These are phyloP conservation scores for Nicotiana undulata DNA, from an alignment of 257 asterid species.

Conservation along the genomic window DNA sequence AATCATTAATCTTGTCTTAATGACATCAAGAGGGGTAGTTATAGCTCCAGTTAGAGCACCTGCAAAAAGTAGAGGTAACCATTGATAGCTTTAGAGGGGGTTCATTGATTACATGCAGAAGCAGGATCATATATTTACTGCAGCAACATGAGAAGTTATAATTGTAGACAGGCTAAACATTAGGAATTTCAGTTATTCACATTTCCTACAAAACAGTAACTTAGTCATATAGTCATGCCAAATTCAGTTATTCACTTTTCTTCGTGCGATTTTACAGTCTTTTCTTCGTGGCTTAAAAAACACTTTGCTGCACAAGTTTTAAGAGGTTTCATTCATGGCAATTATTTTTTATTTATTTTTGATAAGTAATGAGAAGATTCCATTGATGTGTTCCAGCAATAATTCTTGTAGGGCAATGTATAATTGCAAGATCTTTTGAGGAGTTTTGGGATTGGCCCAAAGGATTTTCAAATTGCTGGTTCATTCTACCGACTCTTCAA, in stretches of 20 bases:
- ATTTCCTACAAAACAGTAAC: background rate
- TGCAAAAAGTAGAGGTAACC: slow-evolving; percentile 10
- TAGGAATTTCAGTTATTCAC: background rate
- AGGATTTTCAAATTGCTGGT: background rate
- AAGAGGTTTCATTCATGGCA: background rate
- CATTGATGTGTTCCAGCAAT: background rate
- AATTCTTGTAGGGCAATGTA: background rate
- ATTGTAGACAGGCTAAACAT: slow-evolving; percentile 2
- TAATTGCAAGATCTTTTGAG: background rate
- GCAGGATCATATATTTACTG: background rate
- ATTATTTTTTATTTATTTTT: background rate
- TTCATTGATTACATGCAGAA: background rate
- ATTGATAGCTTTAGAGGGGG: background rate
- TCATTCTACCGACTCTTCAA: background rate
- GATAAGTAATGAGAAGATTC: background rate
- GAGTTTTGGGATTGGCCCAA: background rate
- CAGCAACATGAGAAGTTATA: background rate
- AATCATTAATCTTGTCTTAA: slow-evolving; percentile 90
- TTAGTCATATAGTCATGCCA: background rate
- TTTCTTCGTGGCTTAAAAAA: background rate
- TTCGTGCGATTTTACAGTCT: background rate
- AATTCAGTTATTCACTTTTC: too few species aligned
- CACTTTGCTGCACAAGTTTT: background rate
- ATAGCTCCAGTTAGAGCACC: slow-evolving; percentile 97
- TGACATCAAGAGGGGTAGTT: slow-evolving; percentile 96